Base-by-base conservation (phyloP, 371 early-diverging fungal genomes). In the Mucor racemosus region DNA sequence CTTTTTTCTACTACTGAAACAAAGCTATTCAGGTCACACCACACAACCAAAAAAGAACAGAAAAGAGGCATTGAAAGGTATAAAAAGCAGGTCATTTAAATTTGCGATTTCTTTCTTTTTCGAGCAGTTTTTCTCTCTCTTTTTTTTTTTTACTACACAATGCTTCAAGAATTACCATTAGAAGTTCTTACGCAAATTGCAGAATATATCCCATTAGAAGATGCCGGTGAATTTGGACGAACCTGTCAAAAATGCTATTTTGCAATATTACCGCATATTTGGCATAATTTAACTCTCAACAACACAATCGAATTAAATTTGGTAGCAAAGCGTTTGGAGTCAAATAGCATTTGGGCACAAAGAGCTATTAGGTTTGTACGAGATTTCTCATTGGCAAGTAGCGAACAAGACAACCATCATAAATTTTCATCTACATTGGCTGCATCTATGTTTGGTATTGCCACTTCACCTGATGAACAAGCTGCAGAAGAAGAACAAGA, bases 231-330 rank as follows among this genome's bases (percentile, higher is more conserved):
- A 56, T 61, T 76, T 14, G 71, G 71, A 36, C 53, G 56, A 19
- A 66, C 76, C 13, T 76, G 76, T 42, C 66, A 50, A 2, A 64
- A 66, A 39, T 73, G 73, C 19, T 71, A 76, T 41, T 42, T 53
- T 58, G 64, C 76, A 1, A 41, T 73, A 1, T 40, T 76, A 4
- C 76, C 76, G 34, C 50, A 53, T 10, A 39, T 76, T n/a, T 76
- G 70, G 66, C 67, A 65, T 34, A 41, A 64, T 5, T 42, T 73
- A 2, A 38, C 71, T 1, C 39, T 76, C 17, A 42, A 58, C 14
- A 41, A 67, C 14, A 55, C 68, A 2, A 19, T 42, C 5, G 68
- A 70, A 36, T 40, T 76, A 9, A 59, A 39, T 5, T 34, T 38
- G 0, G 14, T 76, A 1, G 64, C 66, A 1, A 41, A 55, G n/a